A percentile compares a stretch with the other conserved stretches of the same genome.
Conservation (phyloP, 441 rosid species). For the Capsella rubella region DNA sequence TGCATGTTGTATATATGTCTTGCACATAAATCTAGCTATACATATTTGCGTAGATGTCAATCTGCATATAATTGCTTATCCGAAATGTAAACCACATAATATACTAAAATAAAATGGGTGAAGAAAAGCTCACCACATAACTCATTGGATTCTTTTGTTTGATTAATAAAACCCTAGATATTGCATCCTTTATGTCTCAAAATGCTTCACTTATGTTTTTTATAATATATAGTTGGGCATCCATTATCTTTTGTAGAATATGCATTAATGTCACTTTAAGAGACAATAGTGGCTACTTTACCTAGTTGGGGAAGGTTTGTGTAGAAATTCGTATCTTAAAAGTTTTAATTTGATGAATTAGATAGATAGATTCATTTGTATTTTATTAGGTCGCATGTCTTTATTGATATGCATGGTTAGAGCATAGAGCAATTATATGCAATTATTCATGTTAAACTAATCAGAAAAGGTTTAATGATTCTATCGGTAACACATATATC, state of each 20-base stretch:
- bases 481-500: constrained; percentile 17
- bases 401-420: constrained; percentile 15
- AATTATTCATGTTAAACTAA: constrained; percentile 15
- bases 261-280: constrained; percentile 36
- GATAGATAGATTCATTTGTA: constrained; percentile 20
- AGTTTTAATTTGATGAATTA: constrained; percentile 4
- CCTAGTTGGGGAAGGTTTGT: constrained; percentile 46
- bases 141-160: constrained; percentile 26
- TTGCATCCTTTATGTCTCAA: constrained; percentile 36
- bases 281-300: constrained; percentile 46
- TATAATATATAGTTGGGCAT: constrained; percentile 32
- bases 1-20: constrained; percentile 1
- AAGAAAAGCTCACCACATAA: constrained; percentile 36
- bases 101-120: constrained; percentile 20
- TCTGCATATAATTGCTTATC: constrained; percentile 32
- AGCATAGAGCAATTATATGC: neutral
- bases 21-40: neutral
- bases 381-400: constrained; percentile 15
- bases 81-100: constrained; percentile 40
- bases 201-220: constrained; percentile 13
- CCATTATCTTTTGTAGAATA: constrained; percentile 44
- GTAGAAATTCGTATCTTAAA: constrained; percentile 34
- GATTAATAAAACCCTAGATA: constrained; percentile 18
- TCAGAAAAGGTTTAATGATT: constrained; percentile 21
- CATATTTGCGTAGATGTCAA: constrained; percentile 1